phyloP scores from a whole-genome alignment of 352 stramenopile genomes.

The Phytopythium montanum region DNA sequence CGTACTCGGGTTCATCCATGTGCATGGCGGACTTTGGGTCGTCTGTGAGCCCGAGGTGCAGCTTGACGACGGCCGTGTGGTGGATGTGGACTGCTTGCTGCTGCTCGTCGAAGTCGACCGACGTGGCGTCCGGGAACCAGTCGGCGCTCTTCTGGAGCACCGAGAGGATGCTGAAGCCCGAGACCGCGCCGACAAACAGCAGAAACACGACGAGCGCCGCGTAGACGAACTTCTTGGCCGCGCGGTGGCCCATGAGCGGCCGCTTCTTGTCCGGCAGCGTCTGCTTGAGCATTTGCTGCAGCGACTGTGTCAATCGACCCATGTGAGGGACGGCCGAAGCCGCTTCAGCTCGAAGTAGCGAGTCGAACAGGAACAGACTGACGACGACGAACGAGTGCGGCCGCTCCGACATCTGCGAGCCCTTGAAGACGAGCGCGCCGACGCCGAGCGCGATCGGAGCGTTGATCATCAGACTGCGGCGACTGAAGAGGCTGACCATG shows the following conservation, averaged over 20 bases:
- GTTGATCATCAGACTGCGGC: slow-evolving; percentile 39
- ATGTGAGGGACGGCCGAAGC: slow-evolving; percentile 48
- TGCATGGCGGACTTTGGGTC: slow-evolving; percentile 32
- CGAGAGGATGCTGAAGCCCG: slow-evolving; percentile 73
- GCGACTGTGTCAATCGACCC: slow-evolving; percentile 29
- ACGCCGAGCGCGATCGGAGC: slow-evolving; percentile 48
- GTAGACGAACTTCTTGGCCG: slow-evolving; percentile 65
- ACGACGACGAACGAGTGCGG: slow-evolving; percentile 75
- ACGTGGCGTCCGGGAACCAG: slow-evolving; percentile 80
- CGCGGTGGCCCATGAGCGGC: slow-evolving; percentile 43
- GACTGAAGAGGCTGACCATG: slow-evolving; percentile 58
- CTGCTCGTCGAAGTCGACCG: slow-evolving; percentile 53
- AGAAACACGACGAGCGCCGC: slow-evolving; percentile 58
- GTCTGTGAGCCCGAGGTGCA: slow-evolving; percentile 69
- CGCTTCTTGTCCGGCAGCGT: slow-evolving; percentile 38
- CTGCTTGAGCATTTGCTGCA: slow-evolving; percentile 67
- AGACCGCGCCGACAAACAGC: slow-evolving; percentile 63
- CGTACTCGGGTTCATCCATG: slow-evolving; percentile 54
- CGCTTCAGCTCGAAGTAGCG: slow-evolving; percentile 51
- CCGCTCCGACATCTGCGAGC: slow-evolving; percentile 78
- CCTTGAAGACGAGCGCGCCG: slow-evolving; percentile 47
- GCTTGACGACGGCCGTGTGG: slow-evolving; percentile 80
- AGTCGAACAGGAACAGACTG: slow-evolving; percentile 73
- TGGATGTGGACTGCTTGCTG: slow-evolving; percentile 70
- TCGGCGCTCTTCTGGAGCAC: slow-evolving; percentile 64